Evolutionary conservation across 805 yeast species (phyloP).

Genomic region (Nakazawaea ishiwadae): DNA sequence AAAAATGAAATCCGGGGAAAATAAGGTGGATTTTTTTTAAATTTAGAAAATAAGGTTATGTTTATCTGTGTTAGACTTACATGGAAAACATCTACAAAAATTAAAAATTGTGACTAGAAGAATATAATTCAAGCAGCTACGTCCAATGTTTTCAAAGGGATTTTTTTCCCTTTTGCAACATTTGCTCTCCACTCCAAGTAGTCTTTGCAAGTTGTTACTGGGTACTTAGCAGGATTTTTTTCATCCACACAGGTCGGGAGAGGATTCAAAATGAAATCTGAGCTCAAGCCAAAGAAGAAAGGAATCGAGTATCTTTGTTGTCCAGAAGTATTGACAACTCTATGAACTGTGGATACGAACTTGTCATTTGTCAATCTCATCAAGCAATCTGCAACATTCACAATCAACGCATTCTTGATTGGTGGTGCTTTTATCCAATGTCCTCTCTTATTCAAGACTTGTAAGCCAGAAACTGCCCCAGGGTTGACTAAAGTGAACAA

Average conservation of each 20-base stretch:
- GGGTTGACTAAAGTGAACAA: constrained; percentile 24
- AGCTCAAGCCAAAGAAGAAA: constrained; percentile 21
- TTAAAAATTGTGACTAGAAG: too few species aligned
- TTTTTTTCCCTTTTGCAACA: constrained; percentile 1
- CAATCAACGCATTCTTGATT: constrained; percentile 26
- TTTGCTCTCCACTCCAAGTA: constrained; percentile 9
- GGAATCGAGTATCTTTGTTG: constrained; percentile 25
- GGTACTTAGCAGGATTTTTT: constrained; percentile 7
- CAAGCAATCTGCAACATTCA: constrained; percentile 34
- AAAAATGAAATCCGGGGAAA: too few species aligned
- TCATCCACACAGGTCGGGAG: constrained; percentile 17
- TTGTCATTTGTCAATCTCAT: constrained; percentile 33
- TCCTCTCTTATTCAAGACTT: constrained; percentile 28
- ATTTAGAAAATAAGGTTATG: too few species aligned
- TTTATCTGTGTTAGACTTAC: too few species aligned
- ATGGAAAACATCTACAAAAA: too few species aligned
- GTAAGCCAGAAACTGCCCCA: constrained; percentile 28
- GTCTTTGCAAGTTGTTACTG: constrained; percentile 4
- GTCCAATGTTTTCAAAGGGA: too few species aligned
- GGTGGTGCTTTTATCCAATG: constrained; percentile 30
- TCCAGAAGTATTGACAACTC: constrained; percentile 28
- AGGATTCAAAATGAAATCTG: constrained; percentile 17
- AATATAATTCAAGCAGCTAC: too few species aligned
- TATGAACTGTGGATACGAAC: constrained; percentile 32
- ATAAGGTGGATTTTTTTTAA: too few species aligned